Base-by-base conservation (phyloP, 75 land plant species). In the Selaginella moellendorffii region DNA sequence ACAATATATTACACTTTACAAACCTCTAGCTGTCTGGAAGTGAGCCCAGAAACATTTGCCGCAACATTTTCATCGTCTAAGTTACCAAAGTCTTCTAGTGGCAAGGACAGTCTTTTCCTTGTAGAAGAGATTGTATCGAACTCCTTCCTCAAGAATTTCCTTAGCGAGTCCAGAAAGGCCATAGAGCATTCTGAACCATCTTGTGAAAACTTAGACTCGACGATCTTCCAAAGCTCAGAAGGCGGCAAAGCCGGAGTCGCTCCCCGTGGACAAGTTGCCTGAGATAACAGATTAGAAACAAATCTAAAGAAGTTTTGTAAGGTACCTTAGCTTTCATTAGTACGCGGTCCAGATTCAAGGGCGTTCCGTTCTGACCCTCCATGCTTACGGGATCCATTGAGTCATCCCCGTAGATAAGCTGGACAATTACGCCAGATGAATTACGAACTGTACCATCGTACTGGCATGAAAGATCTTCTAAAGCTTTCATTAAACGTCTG, bases 371-470 rank as follows among this genome's bases (percentile, higher is more conserved):
- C 27, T 82, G 76, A 31, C 78, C 97, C 68, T 92, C 97, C 97
- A 88, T 92, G 62, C 80, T 74, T 28, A 83, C 79, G 0, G 97
- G 97, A 77, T 92, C 97, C 95, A 92, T 83, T 24, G 93, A 85
- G 77, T 92, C 95, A 80, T 92, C 97, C 17, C 97, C 97, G 76
- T 92, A 92, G 20, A 73, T 31, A 68, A 92, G 76, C 60, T 92
- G 97, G 62, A 92, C 84, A 61, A 92, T 79, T 2, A 76, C 78
- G 30, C 86, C 83, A 75, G 78, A 78, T 24, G 97, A 78, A 73
- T 79, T 85, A 2, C 97, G 86, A 14, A 92, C 95, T 28, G 97
- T 85, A 24, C 76, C 74, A 75, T 92, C 97, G 66, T 92, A 92
- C 42, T 88, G 82, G 61, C 77, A 60, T 0, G 79, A 82, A 0